These are phyloP conservation scores for Ophiostoma populinum DNA, from an alignment of 2,329 filamentous ascomycete genomes.

Conservation along the genomic window DNA sequence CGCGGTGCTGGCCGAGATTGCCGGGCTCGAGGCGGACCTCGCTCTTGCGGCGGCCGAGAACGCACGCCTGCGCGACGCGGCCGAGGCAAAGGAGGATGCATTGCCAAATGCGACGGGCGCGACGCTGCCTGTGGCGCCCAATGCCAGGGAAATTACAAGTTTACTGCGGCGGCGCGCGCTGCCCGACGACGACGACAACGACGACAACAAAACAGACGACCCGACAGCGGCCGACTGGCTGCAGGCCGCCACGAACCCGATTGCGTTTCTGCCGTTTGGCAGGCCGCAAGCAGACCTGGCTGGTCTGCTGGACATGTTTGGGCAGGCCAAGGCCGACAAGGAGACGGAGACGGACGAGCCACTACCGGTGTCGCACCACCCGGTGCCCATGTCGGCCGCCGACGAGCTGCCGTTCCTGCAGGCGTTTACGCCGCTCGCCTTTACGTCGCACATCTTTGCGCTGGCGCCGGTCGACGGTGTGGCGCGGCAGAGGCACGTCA, in stretches of 20 bases:
- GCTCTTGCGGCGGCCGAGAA: conserved; percentile 39
- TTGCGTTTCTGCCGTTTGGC: conserved; percentile 33
- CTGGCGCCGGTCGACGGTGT: conserved; percentile 17
- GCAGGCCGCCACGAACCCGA: conserved; percentile 31
- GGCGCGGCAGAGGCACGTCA: conserved; percentile 31
- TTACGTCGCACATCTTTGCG: conserved; percentile 35
- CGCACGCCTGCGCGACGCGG: conserved; percentile 25
- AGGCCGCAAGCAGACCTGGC: conserved; percentile 17
- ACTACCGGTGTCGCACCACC: conserved; percentile 44
- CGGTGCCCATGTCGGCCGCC: conserved; percentile 39
- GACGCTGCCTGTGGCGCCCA: no score
- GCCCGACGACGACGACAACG: conserved; percentile 18
- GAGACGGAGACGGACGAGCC: conserved; percentile 16
- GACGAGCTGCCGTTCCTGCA: conserved; percentile 54
- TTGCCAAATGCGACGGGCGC: no score
- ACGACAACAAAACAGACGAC: conserved; percentile 13
- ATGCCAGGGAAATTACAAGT: conserved; percentile 19
- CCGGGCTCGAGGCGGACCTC: conserved; percentile 40
- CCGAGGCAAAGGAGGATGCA: neutral
- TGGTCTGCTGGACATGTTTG: conserved; percentile 9
- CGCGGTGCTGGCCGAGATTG: conserved; percentile 36
- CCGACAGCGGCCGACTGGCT: conserved; percentile 24
- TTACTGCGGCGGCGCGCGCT: conserved; percentile 25
- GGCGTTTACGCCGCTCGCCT: conserved; percentile 50
- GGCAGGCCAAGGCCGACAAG: conserved; percentile 13